Evolutionary conservation across 306 rosid genomes (phyloP), one percentile per base, ranked within the genome.

Genomic region (Sophora flavescens): DNA sequence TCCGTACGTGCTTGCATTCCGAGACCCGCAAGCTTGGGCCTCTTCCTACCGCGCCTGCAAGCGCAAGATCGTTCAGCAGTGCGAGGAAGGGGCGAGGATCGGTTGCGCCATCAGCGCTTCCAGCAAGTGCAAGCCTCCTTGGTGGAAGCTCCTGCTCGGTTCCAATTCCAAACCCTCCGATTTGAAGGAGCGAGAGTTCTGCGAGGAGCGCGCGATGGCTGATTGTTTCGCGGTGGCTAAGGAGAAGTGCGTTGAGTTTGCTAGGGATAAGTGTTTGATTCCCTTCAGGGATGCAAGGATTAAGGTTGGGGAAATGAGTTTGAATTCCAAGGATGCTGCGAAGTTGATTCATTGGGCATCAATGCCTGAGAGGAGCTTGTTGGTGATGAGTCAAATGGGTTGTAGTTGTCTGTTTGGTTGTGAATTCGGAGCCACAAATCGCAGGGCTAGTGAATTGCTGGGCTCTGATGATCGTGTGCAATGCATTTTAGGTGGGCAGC

Each of bases 11-110:
- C 88, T 93, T 2, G 94, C 93, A 0, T 93, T 93, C 80, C 74
- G 87, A 39, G 88, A 94, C 78, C 26, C 87, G 8, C 88, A 67
- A 11, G 84, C 98, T 14, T 94, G 98, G 97, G 72, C 83, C 11
- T 75, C 85, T 17, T 86, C 96, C 9, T 89, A 80, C 86, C 38
- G 18, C 60, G 74, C 81, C 6, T 82, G 93, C 81, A 84, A 89
- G 87, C 85, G 83, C 0, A 89, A 83, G 75, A 84, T 93, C 11
- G 56, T 85, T 2, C 78, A 74, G 51, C 97, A 90, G 86, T 95
- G 98, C 76, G 87, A 80, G 75, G 85, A 82, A 36, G 97, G 96
- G 6, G 93, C 96, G 6, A 85, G 97, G 86, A 77, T 84, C 26
- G 88, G 88, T 12, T 84, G 88, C 50, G 83, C 88, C 6, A 75